Evolutionary conservation across 768 basidiomycete species (phyloP).

Genomic region (Trametes coccinea): DNA sequence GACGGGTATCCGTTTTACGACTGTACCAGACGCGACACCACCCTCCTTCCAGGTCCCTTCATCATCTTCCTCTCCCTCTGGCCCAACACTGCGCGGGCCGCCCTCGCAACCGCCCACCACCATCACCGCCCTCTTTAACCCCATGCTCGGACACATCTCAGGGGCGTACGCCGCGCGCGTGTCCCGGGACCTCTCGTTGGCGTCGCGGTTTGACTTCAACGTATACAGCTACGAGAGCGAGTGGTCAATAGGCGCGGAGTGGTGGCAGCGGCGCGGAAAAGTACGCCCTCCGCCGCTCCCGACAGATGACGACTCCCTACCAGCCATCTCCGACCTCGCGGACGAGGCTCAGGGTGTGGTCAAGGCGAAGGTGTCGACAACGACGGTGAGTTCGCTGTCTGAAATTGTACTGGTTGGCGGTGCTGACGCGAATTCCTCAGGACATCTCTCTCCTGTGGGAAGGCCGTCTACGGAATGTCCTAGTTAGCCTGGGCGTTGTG

Average conservation of each 20-base stretch:
- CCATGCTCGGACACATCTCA: constrained; percentile 93
- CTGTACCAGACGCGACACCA: constrained; percentile 76
- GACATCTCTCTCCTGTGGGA: constrained; percentile 93
- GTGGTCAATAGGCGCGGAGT: constrained; percentile 93
- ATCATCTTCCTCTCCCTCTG: constrained; percentile 34
- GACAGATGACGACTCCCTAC: constrained; percentile 24
- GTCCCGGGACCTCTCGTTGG: constrained; percentile 80
- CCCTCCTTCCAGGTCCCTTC: constrained; percentile 58
- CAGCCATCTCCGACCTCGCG: constrained; percentile 22
- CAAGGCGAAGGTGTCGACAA: constrained; percentile 88
- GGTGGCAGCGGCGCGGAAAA: constrained; percentile 79
- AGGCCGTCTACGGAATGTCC: constrained; percentile 84
- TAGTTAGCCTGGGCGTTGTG: constrained; percentile 89
- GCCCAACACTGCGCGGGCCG: constrained; percentile 32
- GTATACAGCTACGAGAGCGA: constrained; percentile 97
- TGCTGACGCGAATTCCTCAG: constrained; percentile 39
- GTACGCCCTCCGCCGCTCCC: constrained; percentile 29
- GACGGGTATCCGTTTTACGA: constrained; percentile 92
- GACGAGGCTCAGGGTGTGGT: constrained; percentile 74
- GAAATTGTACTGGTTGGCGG: no score
- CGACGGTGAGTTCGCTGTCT: constrained; percentile 57
- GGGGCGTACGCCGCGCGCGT: constrained; percentile 89
- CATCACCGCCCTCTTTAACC: constrained; percentile 92
- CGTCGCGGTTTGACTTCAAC: constrained; percentile 94
- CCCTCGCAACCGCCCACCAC: constrained; percentile 86